Evolutionary conservation across 768 basidiomycete genomes (phyloP).

Genomic region (Sistotremastrum suecicum): DNA sequence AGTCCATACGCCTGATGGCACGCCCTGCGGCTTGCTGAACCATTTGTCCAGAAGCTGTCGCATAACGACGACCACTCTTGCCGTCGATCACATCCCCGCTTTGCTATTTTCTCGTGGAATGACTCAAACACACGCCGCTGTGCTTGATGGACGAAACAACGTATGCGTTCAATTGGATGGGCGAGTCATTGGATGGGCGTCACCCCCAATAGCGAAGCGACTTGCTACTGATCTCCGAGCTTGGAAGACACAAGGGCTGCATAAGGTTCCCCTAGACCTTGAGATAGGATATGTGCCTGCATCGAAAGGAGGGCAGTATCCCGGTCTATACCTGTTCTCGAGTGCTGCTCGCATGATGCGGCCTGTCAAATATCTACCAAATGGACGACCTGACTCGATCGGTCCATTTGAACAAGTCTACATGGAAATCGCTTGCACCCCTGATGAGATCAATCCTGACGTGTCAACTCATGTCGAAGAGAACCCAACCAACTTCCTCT

Average conservation of each 20-base stretch:
- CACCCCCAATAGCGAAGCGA: slow-evolving; percentile 52
- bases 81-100: slow-evolving; percentile 64
- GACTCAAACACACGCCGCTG: slow-evolving; percentile 76
- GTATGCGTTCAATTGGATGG: slow-evolving; percentile 93
- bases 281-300: slow-evolving; percentile 84
- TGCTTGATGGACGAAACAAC: slow-evolving; percentile 64
- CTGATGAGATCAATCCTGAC: slow-evolving; percentile 61
- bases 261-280: slow-evolving; percentile 79
- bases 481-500: slow-evolving; percentile 87
- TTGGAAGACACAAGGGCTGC: slow-evolving; percentile 85
- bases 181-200: slow-evolving; percentile 86
- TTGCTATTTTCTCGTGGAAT: slow-evolving; percentile 84
- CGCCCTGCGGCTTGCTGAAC: slow-evolving; percentile 95
- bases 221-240: slow-evolving; percentile 78
- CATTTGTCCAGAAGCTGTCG: slow-evolving; percentile 91
- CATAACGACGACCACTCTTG: slow-evolving; percentile 65
- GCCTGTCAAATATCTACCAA: slow-evolving; percentile 82
- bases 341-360: slow-evolving; percentile 91
- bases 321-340: slow-evolving; percentile 87
- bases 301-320: slow-evolving; percentile 90
- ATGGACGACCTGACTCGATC: slow-evolving; percentile 77
- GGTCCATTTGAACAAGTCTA: slow-evolving; percentile 99
- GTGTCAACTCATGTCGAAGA: slow-evolving; percentile 89
- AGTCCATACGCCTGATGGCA: slow-evolving; percentile 96
- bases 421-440: slow-evolving; percentile 92